These are phyloP conservation scores for Cerioporus squamosus DNA, from an alignment of 1,284 basidiomycete species.

Conservation along the genomic window DNA sequence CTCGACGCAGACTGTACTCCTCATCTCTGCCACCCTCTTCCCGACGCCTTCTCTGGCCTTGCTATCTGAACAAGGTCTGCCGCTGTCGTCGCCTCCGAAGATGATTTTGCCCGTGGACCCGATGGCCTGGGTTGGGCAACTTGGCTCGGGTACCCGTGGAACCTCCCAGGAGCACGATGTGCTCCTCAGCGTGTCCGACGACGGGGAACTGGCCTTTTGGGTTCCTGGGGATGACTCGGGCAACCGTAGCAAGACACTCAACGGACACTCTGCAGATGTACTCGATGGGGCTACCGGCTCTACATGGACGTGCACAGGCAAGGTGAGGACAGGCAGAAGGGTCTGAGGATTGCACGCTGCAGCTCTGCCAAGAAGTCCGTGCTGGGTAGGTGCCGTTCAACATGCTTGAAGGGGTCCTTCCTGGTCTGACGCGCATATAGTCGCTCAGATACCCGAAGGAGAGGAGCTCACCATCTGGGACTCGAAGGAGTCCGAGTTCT, in stretches of 20 bases:
- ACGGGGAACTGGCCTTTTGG: slow-evolving; percentile 86
- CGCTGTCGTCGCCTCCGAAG: slow-evolving; percentile 51
- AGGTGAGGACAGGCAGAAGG: slow-evolving; percentile 72
- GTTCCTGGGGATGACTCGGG: slow-evolving; percentile 52
- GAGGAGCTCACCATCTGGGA: slow-evolving; percentile 94
- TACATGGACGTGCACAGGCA: slow-evolving; percentile 72
- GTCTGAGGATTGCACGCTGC: slow-evolving; percentile 74
- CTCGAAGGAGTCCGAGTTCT: slow-evolving; percentile 92
- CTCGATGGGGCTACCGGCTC: neutral
- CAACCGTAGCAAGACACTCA: slow-evolving; percentile 8
- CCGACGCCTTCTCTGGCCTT: slow-evolving; percentile 40
- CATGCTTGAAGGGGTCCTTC: too few relatives aligned
- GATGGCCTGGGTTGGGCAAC: slow-evolving; percentile 79
- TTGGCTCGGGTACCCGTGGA: slow-evolving; percentile 33
- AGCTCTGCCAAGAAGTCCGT: slow-evolving; percentile 91
- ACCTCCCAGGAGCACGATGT: slow-evolving; percentile 65
- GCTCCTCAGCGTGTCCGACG: slow-evolving; percentile 74
- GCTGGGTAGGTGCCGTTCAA: slow-evolving; percentile 51
- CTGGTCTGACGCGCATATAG: slow-evolving; percentile 36
- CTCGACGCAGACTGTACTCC: slow-evolving; percentile 20
- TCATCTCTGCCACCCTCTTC: slow-evolving; percentile 23
- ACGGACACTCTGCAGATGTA: neutral
- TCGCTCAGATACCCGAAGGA: slow-evolving; percentile 56
- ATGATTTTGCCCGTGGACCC: slow-evolving; percentile 85
- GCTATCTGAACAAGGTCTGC: slow-evolving; percentile 50